Evolutionary conservation across 2,329 filamentous ascomycete species (phyloP).

Genomic region (Venturiaceae sp.): DNA sequence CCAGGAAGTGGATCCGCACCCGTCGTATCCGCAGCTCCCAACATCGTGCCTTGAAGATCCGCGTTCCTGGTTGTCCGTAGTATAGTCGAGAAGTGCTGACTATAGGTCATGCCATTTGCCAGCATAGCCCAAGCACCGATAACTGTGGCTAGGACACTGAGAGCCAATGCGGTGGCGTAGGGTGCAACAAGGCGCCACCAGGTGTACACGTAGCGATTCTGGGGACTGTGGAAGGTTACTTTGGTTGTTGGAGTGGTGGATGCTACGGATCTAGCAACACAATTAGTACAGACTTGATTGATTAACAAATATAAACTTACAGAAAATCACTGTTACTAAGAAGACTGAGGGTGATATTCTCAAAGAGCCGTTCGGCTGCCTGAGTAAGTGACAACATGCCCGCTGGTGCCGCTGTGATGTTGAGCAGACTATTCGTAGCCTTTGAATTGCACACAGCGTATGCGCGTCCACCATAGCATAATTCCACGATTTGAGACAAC

Average conservation of each 20-base stretch:
- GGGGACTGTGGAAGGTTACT: background rate
- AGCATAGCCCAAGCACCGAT: background rate
- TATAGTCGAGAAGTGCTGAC: background rate
- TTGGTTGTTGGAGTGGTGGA: background rate
- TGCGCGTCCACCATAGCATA: background rate
- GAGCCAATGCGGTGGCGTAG: background rate
- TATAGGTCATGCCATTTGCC: constrained; percentile 1
- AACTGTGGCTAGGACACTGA: background rate
- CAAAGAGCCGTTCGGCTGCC: background rate
- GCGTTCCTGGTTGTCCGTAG: constrained; percentile 1
- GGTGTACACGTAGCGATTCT: constrained; percentile 4
- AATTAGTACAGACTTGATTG: background rate
- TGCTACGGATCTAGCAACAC: background rate
- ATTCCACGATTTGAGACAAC: background rate
- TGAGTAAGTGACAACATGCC: background rate
- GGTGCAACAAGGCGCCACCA: constrained; percentile 1
- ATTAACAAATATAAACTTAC: background rate
- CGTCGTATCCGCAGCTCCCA: background rate
- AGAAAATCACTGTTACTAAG: background rate
- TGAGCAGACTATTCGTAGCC: background rate
- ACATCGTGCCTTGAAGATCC: background rate
- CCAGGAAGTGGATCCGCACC: background rate
- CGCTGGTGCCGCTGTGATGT: background rate
- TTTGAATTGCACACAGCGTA: background rate
- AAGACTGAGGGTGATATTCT: background rate